phyloP scores from a whole-genome alignment of 2,329 filamentous ascomycete genomes.

The Arthrinium phaeospermum region DNA sequence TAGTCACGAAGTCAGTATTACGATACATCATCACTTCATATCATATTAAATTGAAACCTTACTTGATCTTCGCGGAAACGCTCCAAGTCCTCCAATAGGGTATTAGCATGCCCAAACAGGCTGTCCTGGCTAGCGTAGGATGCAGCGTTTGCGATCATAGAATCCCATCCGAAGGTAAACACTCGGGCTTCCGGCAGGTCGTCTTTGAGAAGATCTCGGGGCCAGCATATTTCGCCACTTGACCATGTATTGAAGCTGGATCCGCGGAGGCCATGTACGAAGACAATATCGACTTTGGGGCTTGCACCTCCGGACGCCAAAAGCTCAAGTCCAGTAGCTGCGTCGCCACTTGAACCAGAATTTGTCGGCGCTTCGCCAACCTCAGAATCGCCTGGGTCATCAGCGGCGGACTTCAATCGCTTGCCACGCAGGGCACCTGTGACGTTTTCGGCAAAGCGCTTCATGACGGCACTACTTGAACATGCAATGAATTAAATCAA shows the following conservation, averaged over 20 bases:
- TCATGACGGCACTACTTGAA: no score
- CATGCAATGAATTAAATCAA: no score
- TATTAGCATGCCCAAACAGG: not conserved
- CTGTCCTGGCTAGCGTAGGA: not conserved
- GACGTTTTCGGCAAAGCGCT: no score
- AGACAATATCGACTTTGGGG: conserved; percentile 19
- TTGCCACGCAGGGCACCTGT: no score
- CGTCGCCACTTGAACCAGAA: no score
- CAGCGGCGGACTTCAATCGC: no score
- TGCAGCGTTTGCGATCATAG: not conserved
- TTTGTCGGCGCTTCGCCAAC: no score
- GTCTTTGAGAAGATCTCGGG: conserved; percentile 18
- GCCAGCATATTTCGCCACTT: conserved; percentile 20
- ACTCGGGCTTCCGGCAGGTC: conserved; percentile 20
- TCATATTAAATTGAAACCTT: no score
- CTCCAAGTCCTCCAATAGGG: not conserved
- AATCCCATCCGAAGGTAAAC: conserved; percentile 13
- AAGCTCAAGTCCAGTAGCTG: not conserved
- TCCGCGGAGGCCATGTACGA: conserved; percentile 21
- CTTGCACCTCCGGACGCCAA: not conserved
- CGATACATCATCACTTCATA: no score
- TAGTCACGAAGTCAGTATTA: no score
- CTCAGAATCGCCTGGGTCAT: no score
- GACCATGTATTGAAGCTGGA: conserved; percentile 14
- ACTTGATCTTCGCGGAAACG: conserved; percentile 6